phyloP scores from a whole-genome alignment of 2,329 filamentous ascomycete genomes.

The Stagonosporopsis cucurbitacearum region DNA sequence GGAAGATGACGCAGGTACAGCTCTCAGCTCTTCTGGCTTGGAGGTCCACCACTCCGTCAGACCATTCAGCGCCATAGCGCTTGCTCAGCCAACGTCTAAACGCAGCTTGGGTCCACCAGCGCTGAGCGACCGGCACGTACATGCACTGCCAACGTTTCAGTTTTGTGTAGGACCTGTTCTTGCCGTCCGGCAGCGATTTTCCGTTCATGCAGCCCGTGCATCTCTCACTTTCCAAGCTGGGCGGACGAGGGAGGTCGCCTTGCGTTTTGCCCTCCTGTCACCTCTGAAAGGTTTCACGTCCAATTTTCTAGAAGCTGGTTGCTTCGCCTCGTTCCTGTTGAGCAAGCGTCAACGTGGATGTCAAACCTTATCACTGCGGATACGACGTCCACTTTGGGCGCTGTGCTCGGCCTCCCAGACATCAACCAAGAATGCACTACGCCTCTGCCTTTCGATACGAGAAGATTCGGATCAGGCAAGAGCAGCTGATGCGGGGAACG shows the following conservation, averaged over 20 bases:
- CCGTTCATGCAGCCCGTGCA: constrained; percentile 36
- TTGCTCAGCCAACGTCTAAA: constrained; percentile 18
- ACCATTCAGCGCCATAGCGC: constrained; percentile 1
- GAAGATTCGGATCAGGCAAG: constrained; percentile 12
- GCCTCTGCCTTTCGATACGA: constrained; percentile 17
- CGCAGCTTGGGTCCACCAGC: constrained; percentile 13
- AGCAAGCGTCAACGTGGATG: constrained; percentile 30
- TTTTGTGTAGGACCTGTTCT: constrained; percentile 20
- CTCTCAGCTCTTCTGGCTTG: constrained; percentile 15
- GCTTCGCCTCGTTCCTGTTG: constrained; percentile 19
- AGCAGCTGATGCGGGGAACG: constrained; percentile 30
- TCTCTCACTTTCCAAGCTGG: constrained; percentile 28
- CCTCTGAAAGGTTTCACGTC: constrained; percentile 38
- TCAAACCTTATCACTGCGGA: constrained; percentile 30
- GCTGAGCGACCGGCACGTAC: constrained; percentile 21
- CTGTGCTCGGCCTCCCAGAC: constrained; percentile 19
- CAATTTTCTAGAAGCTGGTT: constrained; percentile 38
- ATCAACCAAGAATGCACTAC: constrained; percentile 19
- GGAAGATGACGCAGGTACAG: constrained; percentile 11
- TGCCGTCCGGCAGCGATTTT: constrained; percentile 21
- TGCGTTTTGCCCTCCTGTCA: constrained; percentile 33
- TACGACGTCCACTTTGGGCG: constrained; percentile 23
- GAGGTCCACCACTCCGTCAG: constrained; percentile 1
- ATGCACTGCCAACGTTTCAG: constrained; percentile 32
- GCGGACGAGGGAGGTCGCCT: constrained; percentile 26